Percentiles rank a stretch among this genome's conserved stretches.
Conservation (phyloP, 148 eudicot genomes). For the Arbutus unedo region DNA sequence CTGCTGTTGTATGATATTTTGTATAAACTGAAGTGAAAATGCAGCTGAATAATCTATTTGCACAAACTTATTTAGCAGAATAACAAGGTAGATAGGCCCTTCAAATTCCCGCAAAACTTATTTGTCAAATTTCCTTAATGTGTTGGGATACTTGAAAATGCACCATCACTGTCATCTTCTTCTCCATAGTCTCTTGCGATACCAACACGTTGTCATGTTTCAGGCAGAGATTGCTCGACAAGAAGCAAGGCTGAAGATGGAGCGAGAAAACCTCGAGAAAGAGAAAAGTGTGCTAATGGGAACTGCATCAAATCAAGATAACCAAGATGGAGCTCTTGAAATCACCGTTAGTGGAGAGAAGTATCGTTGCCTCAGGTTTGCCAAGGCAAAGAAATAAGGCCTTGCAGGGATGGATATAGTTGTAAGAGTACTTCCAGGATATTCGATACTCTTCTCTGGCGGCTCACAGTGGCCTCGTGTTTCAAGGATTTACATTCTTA, state of each 20-base stretch:
- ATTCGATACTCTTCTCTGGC: neutral
- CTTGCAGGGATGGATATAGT: neutral
- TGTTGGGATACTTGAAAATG: neutral
- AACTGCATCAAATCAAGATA: slow-evolving; percentile 97
- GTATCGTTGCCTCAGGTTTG: slow-evolving; percentile 92
- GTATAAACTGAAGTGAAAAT: neutral
- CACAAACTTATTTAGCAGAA: too few species aligned
- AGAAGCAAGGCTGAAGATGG: slow-evolving; percentile 95
- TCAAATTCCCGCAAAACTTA: too few species aligned
- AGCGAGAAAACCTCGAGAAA: slow-evolving; percentile 93
- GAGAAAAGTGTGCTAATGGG: slow-evolving; percentile 99
- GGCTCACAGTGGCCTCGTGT: neutral
- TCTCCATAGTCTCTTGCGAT: too few species aligned
- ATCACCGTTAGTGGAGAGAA: slow-evolving; percentile 98
- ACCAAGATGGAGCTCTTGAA: slow-evolving; percentile 98
- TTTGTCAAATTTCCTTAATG: neutral
- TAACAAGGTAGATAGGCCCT: neutral
- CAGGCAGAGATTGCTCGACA: slow-evolving; percentile 98
- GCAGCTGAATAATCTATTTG: neutral
- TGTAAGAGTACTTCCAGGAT: neutral
- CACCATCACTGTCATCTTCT: too few species aligned
- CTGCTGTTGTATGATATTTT: neutral
- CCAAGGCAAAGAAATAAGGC: slow-evolving; percentile 89
- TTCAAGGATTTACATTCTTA: neutral
- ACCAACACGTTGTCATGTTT: neutral